Percentiles rank a stretch among this genome's conserved stretches.
phyloP scores from a whole-genome alignment of 2,329 filamentous ascomycete genomes.

The Trichoderma gracile region DNA sequence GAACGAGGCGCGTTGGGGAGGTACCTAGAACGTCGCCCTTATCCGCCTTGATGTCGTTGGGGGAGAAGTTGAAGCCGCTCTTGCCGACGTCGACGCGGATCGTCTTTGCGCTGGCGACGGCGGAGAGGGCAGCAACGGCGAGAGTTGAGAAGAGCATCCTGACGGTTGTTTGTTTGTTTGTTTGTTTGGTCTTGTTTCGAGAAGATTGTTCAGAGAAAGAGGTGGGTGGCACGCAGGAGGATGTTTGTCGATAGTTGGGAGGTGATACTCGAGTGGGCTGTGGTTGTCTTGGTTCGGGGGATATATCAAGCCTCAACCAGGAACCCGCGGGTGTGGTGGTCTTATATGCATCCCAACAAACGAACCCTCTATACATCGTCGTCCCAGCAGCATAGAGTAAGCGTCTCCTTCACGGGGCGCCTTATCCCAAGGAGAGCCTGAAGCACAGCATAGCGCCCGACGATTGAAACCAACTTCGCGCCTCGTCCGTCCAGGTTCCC shows the following conservation, averaged over 20 bases:
- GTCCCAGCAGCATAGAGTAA: neutral
- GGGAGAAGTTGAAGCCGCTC: slow-evolving; percentile 44
- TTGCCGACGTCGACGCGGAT: slow-evolving; percentile 46
- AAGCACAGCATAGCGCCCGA: slow-evolving; percentile 1
- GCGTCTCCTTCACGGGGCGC: neutral
- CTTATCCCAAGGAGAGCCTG: neutral
- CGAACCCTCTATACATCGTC: neutral
- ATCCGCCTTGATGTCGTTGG: slow-evolving; percentile 46
- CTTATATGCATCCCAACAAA: slow-evolving; percentile 14
- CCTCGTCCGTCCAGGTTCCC: neutral
- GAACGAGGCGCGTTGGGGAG: no score
- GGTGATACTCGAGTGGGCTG: slow-evolving; percentile 10
- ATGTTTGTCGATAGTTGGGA: neutral
- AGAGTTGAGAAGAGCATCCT: slow-evolving; percentile 28
- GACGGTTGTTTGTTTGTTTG: neutral
- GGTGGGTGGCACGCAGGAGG: neutral
- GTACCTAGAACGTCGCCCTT: slow-evolving; percentile 45
- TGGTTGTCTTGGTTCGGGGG: neutral
- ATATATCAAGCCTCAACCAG: slow-evolving; percentile 12
- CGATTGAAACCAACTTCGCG: neutral
- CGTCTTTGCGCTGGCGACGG: slow-evolving; percentile 33
- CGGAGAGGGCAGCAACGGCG: slow-evolving; percentile 26
- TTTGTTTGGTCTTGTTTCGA: neutral
- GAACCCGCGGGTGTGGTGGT: slow-evolving; percentile 5
- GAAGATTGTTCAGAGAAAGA: neutral